Base-by-base conservation (phyloP, 2,329 filamentous ascomycete species). In the Fusarium agapanthi region DNA sequence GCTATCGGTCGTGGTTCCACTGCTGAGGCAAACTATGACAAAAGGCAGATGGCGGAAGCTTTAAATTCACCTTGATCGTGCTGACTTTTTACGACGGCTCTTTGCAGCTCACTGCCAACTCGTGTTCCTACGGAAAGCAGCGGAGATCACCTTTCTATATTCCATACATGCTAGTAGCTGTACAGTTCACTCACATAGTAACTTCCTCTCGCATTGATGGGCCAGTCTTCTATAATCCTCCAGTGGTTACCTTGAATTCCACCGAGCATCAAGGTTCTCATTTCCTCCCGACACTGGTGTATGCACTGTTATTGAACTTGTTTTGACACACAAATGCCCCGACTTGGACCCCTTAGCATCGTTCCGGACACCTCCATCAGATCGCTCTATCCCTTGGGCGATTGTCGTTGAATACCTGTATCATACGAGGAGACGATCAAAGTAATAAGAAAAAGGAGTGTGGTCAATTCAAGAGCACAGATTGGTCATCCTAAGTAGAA, bases 81-180 rank as follows among this genome's bases (percentile, higher is more conserved):
- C 70, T 51, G 67, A 16, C 66, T 32, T 34, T 68, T 69, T 15
- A 63, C 63, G 53, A 75, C 77, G 68, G 76, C 72, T 8, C 53
- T 77, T 13, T 74, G 64, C 38, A 66, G 77, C 22, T 66, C 72
- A 4, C 34, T 77, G 24, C 62, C 70, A 18, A 75, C 67, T 12
- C 75, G 73, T 13, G 71, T 77, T n/a, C 38, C 77, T 10, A 76
- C 75, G 56, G 73, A 73, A 47, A 22, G n/a, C 28, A 7, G n/a
- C 24, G 1, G 7, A n/a, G 8, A 4, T 14, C 22, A 7, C 32
- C 6, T 12, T 30, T 22, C 24, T 35, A 14, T 15, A 10, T 13
- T 18, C 20, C 1, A 28, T 20, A 11, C 10, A 38, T 22, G 20
- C 44, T 70, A 43, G 70, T 10, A 4, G 22, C 15, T 54, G 1